phyloP scores from a whole-genome alignment of 2,329 filamentous ascomycete genomes.

The Amauroascus niger region DNA sequence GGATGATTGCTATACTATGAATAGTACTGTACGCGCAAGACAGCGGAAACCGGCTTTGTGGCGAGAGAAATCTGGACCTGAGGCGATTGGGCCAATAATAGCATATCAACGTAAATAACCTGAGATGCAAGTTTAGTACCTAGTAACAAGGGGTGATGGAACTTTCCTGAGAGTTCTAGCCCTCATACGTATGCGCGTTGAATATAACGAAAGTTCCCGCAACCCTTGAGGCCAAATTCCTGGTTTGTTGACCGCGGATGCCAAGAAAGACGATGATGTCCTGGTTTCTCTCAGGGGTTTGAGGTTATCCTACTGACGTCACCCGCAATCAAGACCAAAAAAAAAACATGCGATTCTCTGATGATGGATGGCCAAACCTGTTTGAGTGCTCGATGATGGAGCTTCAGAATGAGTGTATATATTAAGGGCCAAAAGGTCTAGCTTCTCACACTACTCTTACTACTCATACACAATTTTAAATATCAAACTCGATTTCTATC shows the following conservation, averaged over 20 bases:
- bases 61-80: not conserved
- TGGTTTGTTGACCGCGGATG: not conserved
- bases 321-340: not conserved
- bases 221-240: no score
- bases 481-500: not conserved
- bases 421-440: not conserved
- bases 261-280: not conserved
- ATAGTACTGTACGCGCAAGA: not conserved
- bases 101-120: no score
- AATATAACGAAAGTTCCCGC: not conserved
- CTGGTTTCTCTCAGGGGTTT: not conserved
- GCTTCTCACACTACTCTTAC: not conserved
- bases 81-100: not conserved
- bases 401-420: not conserved
- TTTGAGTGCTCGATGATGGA: not conserved
- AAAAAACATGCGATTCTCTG: no score
- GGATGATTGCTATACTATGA: no score
- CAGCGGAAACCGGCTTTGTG: not conserved
- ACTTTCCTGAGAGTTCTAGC: not conserved
- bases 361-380: constrained; percentile 3
- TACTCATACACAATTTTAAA: constrained; percentile 1
- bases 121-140: no score
- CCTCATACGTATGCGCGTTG: not conserved
- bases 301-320: not conserved
- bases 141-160: no score